These are phyloP conservation scores for Aspergillus bombycis DNA, from an alignment of 2,329 filamentous ascomycete genomes.

Conservation along the genomic window DNA sequence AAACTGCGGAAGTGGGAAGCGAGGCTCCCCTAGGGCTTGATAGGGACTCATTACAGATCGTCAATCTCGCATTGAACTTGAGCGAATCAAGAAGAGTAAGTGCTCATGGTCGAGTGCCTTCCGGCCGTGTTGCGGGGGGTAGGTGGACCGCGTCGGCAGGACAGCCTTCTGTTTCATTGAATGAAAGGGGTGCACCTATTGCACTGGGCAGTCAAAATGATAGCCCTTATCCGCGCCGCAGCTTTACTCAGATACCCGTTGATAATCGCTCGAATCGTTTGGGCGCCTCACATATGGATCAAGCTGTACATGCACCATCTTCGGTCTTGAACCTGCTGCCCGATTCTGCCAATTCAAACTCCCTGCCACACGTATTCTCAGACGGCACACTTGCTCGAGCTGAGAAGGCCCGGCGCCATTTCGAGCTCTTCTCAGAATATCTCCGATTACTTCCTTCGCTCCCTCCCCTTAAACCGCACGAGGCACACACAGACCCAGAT, in stretches of 20 bases:
- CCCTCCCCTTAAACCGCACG: slow-evolving; percentile 62
- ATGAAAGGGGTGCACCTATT: slow-evolving; percentile 25
- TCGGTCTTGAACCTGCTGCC: slow-evolving; percentile 34
- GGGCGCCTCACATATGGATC: slow-evolving; percentile 12
- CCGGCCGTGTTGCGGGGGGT: slow-evolving; percentile 50
- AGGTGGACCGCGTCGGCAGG: slow-evolving; percentile 36
- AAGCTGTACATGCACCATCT: slow-evolving; percentile 19
- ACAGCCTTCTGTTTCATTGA: slow-evolving; percentile 24
- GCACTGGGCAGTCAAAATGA: slow-evolving; percentile 20
- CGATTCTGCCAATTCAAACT: slow-evolving; percentile 31
- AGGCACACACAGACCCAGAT: slow-evolving; percentile 17
- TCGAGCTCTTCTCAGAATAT: slow-evolving; percentile 86
- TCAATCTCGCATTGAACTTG: slow-evolving; percentile 86
- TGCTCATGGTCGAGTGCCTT: slow-evolving; percentile 59
- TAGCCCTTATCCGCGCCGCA: slow-evolving; percentile 21
- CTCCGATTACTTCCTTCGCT: slow-evolving; percentile 76
- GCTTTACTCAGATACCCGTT: slow-evolving; percentile 29
- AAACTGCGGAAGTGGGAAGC: slow-evolving; percentile 12
- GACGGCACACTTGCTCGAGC: slow-evolving; percentile 78
- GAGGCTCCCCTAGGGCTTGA: slow-evolving; percentile 53
- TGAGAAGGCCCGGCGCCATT: slow-evolving; percentile 79
- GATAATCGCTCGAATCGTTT: slow-evolving; percentile 26
- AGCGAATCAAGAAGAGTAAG: slow-evolving; percentile 74
- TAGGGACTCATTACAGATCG: slow-evolving; percentile 83
- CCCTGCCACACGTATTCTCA: slow-evolving; percentile 62